Evolutionary conservation across 805 yeast genomes (phyloP), one percentile per base, ranked within the genome.

Genomic region (Pichia manshurica): DNA sequence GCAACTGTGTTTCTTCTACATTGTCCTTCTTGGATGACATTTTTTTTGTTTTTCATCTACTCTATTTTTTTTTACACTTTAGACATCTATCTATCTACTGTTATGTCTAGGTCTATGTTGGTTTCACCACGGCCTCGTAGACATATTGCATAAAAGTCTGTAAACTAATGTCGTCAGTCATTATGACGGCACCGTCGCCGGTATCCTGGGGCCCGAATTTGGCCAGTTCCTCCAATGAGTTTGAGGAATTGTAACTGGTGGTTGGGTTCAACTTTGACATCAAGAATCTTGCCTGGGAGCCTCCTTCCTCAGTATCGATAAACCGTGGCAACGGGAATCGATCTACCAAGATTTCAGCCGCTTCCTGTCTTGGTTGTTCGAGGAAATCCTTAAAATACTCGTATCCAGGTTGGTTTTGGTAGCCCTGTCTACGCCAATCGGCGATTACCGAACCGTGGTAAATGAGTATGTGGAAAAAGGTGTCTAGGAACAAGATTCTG

Each of bases 281-380:
- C 47, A 82, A 68, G 61, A 82, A 82, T 63, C 88, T 72, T 0
- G 87, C 87, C 59, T 82, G 88, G 0, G 87, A 81, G 3, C 87
- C 87, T 46, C 87, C 87, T 60, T 81, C 87, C 56, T 82, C 86
- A 22, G 86, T 79, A 58, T 82, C 87, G 45, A 82, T 79, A 55
- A 81, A 82, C 56, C 88, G 70, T 5, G 88, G 88, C 52, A 82
- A 69, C 45, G 88, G 88, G 69, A 78, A 82, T 55, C 88, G 66
- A 56, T 82, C 87, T 51, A 78, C 70, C 35, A 82, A 67, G 31
- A 82, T 70, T 42, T 78, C 81, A 50, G 82, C 79, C 10, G 87
- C 87, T 55, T 81, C 87, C 47, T 67, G 63, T 56, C 80, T 77
- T 16, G 88, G 87, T 25, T 72, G 74, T 46, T 77, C 81, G 48